phyloP scores from a whole-genome alignment of 139 green algal genomes.

The Astrephomene gubernaculifera region DNA sequence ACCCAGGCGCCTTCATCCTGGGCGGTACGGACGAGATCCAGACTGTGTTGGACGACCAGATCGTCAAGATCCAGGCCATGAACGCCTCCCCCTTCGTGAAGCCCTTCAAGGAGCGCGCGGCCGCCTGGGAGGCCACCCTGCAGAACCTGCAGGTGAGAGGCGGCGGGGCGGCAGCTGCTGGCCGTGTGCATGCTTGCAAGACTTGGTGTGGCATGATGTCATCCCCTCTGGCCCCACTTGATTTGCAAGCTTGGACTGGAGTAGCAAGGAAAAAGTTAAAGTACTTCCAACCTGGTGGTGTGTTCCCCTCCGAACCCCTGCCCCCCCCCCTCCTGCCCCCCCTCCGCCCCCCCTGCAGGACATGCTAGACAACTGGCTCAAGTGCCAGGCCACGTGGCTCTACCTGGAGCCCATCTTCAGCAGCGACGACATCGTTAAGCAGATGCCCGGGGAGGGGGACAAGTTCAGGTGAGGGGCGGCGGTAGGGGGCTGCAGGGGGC shows the following conservation, averaged over 20 bases:
- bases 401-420: constrained; percentile 93
- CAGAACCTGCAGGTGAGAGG: constrained; percentile 48
- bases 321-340: neutral
- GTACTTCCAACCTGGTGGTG: too few species aligned
- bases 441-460: constrained; percentile 89
- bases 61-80: constrained; percentile 82
- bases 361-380: constrained; percentile 88
- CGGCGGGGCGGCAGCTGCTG: too few species aligned
- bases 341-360: constrained; percentile 59
- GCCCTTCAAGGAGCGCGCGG: constrained; percentile 74
- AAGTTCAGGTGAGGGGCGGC: constrained; percentile 73
- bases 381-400: constrained; percentile 85
- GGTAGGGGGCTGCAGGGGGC: too few species aligned
- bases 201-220: too few species aligned
- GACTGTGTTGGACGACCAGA: constrained; percentile 82
- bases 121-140: constrained; percentile 52
- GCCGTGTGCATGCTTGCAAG: too few species aligned
- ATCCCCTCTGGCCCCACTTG: too few species aligned
- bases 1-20: constrained; percentile 83
- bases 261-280: too few species aligned
- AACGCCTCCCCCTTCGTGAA: constrained; percentile 85
- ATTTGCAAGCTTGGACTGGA: too few species aligned
- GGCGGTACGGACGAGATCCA: constrained; percentile 89
- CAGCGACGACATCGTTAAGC: constrained; percentile 87
- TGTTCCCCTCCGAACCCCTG: too few species aligned